Evolutionary conservation across 2,329 filamentous ascomycete genomes (phyloP).

Genomic region (Exophiala alcalophila): DNA sequence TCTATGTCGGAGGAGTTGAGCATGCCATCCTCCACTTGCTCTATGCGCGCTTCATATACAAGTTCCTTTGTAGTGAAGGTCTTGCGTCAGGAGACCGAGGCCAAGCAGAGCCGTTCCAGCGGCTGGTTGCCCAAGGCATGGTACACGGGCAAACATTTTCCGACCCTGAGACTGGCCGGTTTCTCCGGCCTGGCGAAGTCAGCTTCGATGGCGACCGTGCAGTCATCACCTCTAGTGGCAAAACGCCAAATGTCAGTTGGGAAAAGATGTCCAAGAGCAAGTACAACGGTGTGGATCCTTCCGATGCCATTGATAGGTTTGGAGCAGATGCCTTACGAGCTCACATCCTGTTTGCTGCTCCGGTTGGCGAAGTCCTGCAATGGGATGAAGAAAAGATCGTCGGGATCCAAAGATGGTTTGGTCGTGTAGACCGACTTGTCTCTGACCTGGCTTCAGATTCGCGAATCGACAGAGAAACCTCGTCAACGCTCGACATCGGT

Average conservation of each 20-base stretch:
- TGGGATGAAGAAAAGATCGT: conserved; percentile 83
- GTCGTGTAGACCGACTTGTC: conserved; percentile 62
- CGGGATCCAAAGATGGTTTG: conserved; percentile 78
- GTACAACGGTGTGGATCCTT: conserved; percentile 84
- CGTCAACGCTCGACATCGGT: neutral
- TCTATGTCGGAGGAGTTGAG: conserved; percentile 87
- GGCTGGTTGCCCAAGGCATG: conserved; percentile 87
- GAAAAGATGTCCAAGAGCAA: conserved; percentile 98
- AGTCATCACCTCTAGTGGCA: conserved; percentile 60
- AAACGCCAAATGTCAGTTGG: conserved; percentile 61
- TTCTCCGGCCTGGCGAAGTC: conserved; percentile 73
- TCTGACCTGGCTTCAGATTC: conserved; percentile 22
- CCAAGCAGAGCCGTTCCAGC: conserved; percentile 70
- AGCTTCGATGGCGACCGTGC: conserved; percentile 54
- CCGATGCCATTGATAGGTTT: conserved; percentile 66
- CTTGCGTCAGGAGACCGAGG: conserved; percentile 38
- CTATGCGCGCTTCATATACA: conserved; percentile 87
- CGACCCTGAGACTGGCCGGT: conserved; percentile 70
- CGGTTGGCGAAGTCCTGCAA: conserved; percentile 76
- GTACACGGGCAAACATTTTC: conserved; percentile 83
- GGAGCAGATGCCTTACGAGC: conserved; percentile 81
- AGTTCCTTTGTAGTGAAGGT: conserved; percentile 65
- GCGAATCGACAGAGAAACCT: conserved; percentile 41
- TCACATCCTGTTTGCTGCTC: conserved; percentile 85
- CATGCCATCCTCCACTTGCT: conserved; percentile 87